Percentiles rank a stretch among this genome's conserved stretches.
These are phyloP conservation scores for Toxicodendron radicans DNA, from an alignment of 345 rosid genomes.

Conservation along the genomic window DNA sequence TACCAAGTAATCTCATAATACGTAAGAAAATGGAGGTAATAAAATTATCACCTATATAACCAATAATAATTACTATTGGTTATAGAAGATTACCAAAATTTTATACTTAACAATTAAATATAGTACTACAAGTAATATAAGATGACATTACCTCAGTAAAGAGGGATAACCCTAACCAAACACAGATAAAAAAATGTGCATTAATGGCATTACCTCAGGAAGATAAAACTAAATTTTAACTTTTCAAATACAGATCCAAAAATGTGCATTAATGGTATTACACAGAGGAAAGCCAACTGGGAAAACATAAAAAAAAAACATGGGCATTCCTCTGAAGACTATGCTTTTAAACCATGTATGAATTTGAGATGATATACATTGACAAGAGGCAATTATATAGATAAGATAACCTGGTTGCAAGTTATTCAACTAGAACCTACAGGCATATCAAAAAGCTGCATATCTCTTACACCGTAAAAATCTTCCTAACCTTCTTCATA, in stretches of 20 bases:
- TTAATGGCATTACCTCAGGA: no score
- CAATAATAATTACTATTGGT: no score
- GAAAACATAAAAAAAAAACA: constrained; percentile 14
- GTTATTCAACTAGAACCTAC: neutral
- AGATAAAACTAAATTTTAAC: neutral
- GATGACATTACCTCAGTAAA: no score
- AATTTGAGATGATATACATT: neutral
- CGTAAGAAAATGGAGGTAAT: no score
- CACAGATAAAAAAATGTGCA: no score
- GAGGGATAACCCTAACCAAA: no score
- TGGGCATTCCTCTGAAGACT: constrained; percentile 17
- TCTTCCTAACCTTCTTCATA: constrained; percentile 90
- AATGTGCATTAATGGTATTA: neutral
- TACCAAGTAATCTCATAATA: no score
- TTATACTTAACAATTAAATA: no score
- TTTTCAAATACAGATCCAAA: neutral
- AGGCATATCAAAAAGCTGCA: neutral
- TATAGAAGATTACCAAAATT: no score
- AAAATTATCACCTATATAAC: no score
- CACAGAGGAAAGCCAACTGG: neutral
- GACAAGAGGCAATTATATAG: neutral
- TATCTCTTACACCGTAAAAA: constrained; percentile 58
- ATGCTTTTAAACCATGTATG: neutral
- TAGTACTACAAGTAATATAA: no score
- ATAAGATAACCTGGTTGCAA: constrained; percentile 6